Evolutionary conservation across 495 filamentous ascomycete genomes (phyloP), one percentile per base, ranked within the genome.

Genomic region (Penicillium waksmanii): DNA sequence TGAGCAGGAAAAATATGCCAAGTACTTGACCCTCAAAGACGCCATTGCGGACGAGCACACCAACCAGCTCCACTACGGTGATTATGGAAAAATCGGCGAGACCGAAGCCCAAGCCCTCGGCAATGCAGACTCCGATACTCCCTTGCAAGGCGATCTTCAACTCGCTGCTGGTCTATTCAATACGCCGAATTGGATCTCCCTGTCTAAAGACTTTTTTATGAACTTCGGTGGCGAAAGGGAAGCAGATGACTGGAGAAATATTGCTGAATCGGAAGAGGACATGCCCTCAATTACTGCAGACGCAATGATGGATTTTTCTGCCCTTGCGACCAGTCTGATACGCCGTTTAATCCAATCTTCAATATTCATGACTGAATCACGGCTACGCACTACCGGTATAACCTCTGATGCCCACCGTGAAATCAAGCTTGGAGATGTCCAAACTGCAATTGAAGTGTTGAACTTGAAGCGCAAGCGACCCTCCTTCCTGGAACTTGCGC

Each of bases 151-250:
- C 33, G 66, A 73, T 33, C 68, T 77, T 6, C 65, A 79, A 10
- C 81, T 82, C 13, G 77, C 84, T 35, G 78, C 84, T 2, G 73
- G 79, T 53, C 61, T 96, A 0, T 82, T 96, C 27, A 68, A 78
- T 36, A 61, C 87, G 6, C 70, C 73, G 17, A 79, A 70, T 9
- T 93, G 88, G 87, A 73, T 95, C 5, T 61, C 72, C 15, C 73
- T 96, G 5, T 89, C 90, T 0, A 75, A 79, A 21, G 76, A 77
- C 4, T 40, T 94, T 2, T 95, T 96, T 65, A 96, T 96, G 93
- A 94, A 95, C 68, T 81, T 83, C 5, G 73, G 77, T 3, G 73
- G 82, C 35, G 56, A 67, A 47, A 58, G 67, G 42, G 67, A 73
- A 19, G 83, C 88, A 40, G 79, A 86, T 49, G 92, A 92, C 64